phyloP scores from a whole-genome alignment of 2,329 filamentous ascomycete species.

The Penicillium palitans region DNA sequence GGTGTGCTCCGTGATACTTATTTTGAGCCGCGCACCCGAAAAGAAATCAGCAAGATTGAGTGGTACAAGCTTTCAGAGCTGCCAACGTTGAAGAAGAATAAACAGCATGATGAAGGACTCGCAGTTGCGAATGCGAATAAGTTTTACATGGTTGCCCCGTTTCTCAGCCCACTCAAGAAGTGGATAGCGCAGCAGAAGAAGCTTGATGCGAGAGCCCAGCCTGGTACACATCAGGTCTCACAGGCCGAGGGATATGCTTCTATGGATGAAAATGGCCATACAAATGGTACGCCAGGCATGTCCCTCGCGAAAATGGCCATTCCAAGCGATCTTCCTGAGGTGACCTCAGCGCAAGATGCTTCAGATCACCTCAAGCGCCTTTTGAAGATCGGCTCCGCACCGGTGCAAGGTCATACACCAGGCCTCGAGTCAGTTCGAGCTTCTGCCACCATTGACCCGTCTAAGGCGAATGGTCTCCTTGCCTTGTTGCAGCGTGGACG shows the following conservation, averaged over 20 bases:
- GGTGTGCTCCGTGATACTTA: constrained; percentile 81
- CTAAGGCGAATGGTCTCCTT: constrained; percentile 55
- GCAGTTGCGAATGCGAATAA: constrained; percentile 70
- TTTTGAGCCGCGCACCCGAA: constrained; percentile 88
- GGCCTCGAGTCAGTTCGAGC: constrained; percentile 20
- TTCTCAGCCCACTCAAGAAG: constrained; percentile 78
- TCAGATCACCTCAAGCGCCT: constrained; percentile 55
- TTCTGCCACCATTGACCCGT: constrained; percentile 33
- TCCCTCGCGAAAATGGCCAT: constrained; percentile 25
- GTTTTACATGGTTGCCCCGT: constrained; percentile 98
- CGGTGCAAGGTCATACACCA: constrained; percentile 15
- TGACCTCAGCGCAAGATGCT: constrained; percentile 44
- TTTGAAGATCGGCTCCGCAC: constrained; percentile 39
- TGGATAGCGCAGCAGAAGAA: constrained; percentile 88
- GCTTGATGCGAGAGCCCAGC: constrained; percentile 57
- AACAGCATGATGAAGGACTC: constrained; percentile 61
- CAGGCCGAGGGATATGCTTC: constrained; percentile 53
- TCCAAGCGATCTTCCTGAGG: constrained; percentile 45
- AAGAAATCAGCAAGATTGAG: constrained; percentile 95
- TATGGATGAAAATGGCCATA: constrained; percentile 56
- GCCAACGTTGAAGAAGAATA: constrained; percentile 74
- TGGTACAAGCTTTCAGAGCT: constrained; percentile 93
- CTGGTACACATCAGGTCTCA: constrained; percentile 45
- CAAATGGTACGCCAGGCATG: constrained; percentile 23
- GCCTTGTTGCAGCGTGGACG: constrained; percentile 53